Evolutionary conservation across 106 monocot genomes (phyloP), one percentile per base, ranked within the genome.

Genomic region (Dioscorea zingiberensis): DNA sequence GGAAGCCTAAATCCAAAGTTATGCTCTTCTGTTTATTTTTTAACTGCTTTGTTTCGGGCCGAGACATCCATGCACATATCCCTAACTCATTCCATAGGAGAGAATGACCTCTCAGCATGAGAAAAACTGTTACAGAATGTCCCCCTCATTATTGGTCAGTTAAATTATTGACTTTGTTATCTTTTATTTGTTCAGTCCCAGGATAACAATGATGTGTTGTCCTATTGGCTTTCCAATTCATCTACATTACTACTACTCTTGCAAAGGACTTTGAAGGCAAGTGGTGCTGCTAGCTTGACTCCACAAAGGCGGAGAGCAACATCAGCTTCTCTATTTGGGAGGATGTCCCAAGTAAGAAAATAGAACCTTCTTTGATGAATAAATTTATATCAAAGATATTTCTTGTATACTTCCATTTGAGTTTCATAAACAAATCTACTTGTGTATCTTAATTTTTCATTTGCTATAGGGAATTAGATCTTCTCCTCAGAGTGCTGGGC

Each of bases 141-240:
- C 38, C 10, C 38, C 10, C 10, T 38, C 38, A 38, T 6, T 38
- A 38, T 38, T 38, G 6, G 10, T 38, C 38, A 38, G 38, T 38
- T 38, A 38, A 38, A 38, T 38, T 38, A 6, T 38, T 38, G 38
- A 38, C 10, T 38, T 38, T 38, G 9, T 38, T 1, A 38, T 28
- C 1, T 48, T 61, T n/a, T 70, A 27, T 69, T 2, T 46, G 27
- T 55, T 67, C 28, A 80, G 80, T 44, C 60, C 53, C 80, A 74
- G 67, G 74, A 80, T 68, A 65, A 75, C 69, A 71, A 58, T 51
- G 64, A 70, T 28, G 12, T 58, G 24, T 66, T 80, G 54, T 62
- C 74, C 18, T 80, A 80, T 65, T 80, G 80, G 80, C 25, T 80
- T 12, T 80, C 80, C 47, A 80, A 75, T 63, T 58, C 73, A 65